A percentile compares a stretch with the other conserved stretches of the same genome.
phyloP scores from a whole-genome alignment of 2,329 filamentous ascomycete species.

The Colletotrichum sp. region DNA sequence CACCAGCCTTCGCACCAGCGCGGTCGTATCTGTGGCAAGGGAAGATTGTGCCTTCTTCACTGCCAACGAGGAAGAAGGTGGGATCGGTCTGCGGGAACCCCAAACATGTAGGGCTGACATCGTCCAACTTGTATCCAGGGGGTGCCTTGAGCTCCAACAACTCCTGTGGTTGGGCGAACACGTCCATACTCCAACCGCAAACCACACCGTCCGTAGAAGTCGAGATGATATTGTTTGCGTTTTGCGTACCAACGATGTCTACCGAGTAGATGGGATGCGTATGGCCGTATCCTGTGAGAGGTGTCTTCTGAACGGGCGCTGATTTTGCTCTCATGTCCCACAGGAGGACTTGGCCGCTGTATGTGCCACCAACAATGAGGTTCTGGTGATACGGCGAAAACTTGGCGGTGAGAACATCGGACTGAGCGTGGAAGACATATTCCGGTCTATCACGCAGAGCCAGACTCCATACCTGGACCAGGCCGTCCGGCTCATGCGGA shows the following conservation, averaged over 20 bases:
- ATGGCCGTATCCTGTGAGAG: constrained; percentile 91
- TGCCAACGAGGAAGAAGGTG: constrained; percentile 96
- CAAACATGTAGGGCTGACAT: constrained; percentile 92
- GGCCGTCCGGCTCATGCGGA: constrained; percentile 89
- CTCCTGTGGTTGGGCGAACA: constrained; percentile 96
- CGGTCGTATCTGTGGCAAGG: constrained; percentile 97
- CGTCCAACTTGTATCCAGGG: constrained; percentile 87
- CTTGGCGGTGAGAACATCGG: constrained; percentile 91
- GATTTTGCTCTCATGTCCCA: constrained; percentile 96
- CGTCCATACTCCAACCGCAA: constrained; percentile 97
- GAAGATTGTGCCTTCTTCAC: constrained; percentile 95
- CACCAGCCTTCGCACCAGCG: constrained; percentile 93
- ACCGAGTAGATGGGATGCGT: constrained; percentile 96
- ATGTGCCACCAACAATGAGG: constrained; percentile 92
- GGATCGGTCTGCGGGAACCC: constrained; percentile 94
- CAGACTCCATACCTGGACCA: constrained; percentile 96
- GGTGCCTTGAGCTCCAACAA: constrained; percentile 87
- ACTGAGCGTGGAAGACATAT: constrained; percentile 95
- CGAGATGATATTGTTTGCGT: constrained; percentile 98
- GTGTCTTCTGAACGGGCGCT: constrained; percentile 92
- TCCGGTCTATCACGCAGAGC: constrained; percentile 94
- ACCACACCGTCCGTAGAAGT: constrained; percentile 96
- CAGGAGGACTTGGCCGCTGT: constrained; percentile 93
- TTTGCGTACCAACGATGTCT: constrained; percentile 95
- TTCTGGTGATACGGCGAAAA: constrained; percentile 99